phyloP scores from a whole-genome alignment of 2,329 filamentous ascomycete genomes.

The Fusarium odoratissimum region DNA sequence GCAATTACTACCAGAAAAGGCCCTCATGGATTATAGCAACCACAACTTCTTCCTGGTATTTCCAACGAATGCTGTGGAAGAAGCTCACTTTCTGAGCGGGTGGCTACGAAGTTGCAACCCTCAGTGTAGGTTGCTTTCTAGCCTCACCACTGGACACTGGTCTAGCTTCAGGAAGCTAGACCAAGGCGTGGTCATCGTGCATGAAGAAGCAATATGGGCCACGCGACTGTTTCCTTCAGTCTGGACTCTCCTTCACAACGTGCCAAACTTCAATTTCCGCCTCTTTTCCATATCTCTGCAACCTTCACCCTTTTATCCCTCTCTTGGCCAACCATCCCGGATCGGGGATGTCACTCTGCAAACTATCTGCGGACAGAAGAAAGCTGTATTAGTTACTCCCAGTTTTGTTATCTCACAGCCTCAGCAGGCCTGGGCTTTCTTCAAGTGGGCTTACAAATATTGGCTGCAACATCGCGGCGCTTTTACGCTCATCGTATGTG shows the following conservation, averaged over 20 bases:
- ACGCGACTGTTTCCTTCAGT: constrained; percentile 56
- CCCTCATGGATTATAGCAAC: constrained; percentile 30
- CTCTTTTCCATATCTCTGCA: constrained; percentile 51
- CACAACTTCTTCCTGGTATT: constrained; percentile 62
- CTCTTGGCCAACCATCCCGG: neutral
- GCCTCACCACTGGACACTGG: constrained; percentile 60
- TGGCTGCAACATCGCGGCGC: constrained; percentile 22
- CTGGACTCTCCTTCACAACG: constrained; percentile 47
- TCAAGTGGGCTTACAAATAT: constrained; percentile 51
- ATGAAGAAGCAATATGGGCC: constrained; percentile 55
- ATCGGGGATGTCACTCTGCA: constrained; percentile 44
- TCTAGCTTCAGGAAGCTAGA: constrained; percentile 52
- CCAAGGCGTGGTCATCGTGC: constrained; percentile 55
- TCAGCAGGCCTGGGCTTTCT: constrained; percentile 47
- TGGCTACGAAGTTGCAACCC: constrained; percentile 59
- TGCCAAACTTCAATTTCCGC: constrained; percentile 53
- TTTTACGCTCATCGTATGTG: constrained; percentile 48
- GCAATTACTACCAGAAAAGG: constrained; percentile 42
- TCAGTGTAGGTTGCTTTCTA: constrained; percentile 56
- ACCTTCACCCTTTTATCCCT: constrained; percentile 25
- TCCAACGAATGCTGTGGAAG: constrained; percentile 51
- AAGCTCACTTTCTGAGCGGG: constrained; percentile 53
- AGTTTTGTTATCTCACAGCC: constrained; percentile 57
- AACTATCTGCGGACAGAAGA: constrained; percentile 48
- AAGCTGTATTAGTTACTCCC: constrained; percentile 54